Conservation (phyloP, 805 yeast genomes). For the Wickerhamomyces silvicola region DNA sequence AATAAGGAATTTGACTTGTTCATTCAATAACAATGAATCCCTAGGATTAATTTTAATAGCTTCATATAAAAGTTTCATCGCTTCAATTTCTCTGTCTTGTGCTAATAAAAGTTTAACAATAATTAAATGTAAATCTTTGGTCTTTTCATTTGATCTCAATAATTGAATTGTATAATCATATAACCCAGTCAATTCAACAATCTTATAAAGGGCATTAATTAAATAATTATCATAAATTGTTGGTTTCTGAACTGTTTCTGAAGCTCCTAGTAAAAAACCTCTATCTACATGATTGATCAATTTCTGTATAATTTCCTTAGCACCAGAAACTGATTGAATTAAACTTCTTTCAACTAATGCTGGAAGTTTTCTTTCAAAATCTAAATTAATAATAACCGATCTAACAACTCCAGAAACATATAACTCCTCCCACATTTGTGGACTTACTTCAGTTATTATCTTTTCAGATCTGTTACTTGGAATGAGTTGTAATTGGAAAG, state of each 20-base stretch:
- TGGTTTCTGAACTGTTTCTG: slow-evolving; percentile 60
- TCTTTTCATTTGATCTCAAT: slow-evolving; percentile 21
- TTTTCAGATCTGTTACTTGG: slow-evolving; percentile 32
- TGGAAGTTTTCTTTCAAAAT: slow-evolving; percentile 48
- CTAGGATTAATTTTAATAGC: slow-evolving; percentile 20
- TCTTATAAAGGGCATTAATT: slow-evolving; percentile 60
- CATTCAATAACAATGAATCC: slow-evolving; percentile 16
- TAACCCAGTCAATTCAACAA: slow-evolving; percentile 34
- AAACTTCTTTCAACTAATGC: slow-evolving; percentile 50
- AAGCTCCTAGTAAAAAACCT: slow-evolving; percentile 64
- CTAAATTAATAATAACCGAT: slow-evolving; percentile 44
- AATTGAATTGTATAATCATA: slow-evolving; percentile 32
- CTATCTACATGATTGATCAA: slow-evolving; percentile 16
- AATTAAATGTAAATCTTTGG: slow-evolving; percentile 23
- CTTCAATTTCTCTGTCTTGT: slow-evolving; percentile 30
- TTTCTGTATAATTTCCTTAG: slow-evolving; percentile 9
- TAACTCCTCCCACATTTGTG: slow-evolving; percentile 52
- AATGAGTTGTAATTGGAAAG: slow-evolving; percentile 24
- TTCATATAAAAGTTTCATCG: slow-evolving; percentile 23
- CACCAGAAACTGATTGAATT: slow-evolving; percentile 9
- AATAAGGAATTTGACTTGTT: slow-evolving; percentile 58
- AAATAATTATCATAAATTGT: slow-evolving; percentile 57
- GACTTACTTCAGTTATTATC: slow-evolving; percentile 25
- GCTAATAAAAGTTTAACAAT: slow-evolving; percentile 25
- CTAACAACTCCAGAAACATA: slow-evolving; percentile 54